Evolutionary conservation across 495 filamentous ascomycete genomes (phyloP), one percentile per base, ranked within the genome.

Genomic region (Podospora tetraspora): DNA sequence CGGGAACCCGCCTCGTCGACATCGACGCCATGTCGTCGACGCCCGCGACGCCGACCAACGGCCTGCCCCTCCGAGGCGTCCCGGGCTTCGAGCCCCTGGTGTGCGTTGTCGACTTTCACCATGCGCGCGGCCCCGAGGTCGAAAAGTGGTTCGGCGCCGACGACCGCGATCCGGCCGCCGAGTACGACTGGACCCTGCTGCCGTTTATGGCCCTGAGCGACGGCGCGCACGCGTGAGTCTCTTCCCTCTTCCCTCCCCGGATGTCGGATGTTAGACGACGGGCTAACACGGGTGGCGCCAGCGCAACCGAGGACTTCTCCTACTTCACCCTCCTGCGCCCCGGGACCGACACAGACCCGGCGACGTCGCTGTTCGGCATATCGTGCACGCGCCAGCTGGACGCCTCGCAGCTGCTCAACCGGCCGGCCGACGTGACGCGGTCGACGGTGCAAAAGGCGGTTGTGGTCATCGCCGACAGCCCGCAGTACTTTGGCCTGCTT

Each of bases 151-250:
- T 97, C 76, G 93, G 91, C 68, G 87, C 86, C 30, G 84, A 90
- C 37, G 90, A 94, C 58, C 80, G 79, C 58, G 91, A 97, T 76
- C 93, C 94, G 37, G 91, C 92, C 4, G 82, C 74, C 56, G 92
- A 95, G 67, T 93, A 95, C 84, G 93, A 96, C 76, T 99, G 95
- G 95, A 84, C 88, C 7, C 80, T 97, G 68, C 84, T 99, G 61
- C 95, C 95, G 0, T 99, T 98, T 79, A 97, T 98, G 92, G 95
- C 94, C n/a, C 81, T 99, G 69, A 92, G 92, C 34, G 95, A 99
- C 78, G 95, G 95, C 30, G 95, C 95, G 52, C 95, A 99, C 81
- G 85, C 92, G 92, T 96, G 85, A 74, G 90, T 82, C n/a, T 52
- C 37, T 16, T 16, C 30, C 37, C 4, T 12, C 52, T 4, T 6